Percentiles rank a stretch among this genome's conserved stretches.
Evolutionary conservation across 768 basidiomycete species (phyloP).

Genomic region (Sporobolomyces pararoseus): DNA sequence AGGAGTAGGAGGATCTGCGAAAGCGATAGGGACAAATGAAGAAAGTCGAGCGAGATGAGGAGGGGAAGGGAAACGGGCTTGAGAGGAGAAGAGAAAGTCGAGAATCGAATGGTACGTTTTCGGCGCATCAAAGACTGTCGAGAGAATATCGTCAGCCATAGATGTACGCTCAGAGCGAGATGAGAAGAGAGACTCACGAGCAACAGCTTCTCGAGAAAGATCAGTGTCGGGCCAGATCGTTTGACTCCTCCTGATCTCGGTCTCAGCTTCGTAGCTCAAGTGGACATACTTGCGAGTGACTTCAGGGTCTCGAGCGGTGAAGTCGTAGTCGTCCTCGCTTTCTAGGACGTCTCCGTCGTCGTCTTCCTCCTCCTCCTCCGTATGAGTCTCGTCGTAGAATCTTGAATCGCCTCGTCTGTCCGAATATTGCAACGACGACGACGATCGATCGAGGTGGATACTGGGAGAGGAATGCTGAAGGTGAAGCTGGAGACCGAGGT

Average conservation of each 20-base stretch:
- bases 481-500: not conserved
- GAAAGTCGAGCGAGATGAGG: not conserved
- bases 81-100: conserved; percentile 36
- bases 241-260: conserved; percentile 17
- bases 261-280: conserved; percentile 25
- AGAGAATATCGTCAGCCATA: not conserved
- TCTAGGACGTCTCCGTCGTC: not conserved
- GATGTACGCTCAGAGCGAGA: not conserved
- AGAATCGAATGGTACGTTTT: conserved; percentile 28
- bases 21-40: conserved; percentile 25
- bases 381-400: not conserved
- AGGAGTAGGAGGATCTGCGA: conserved; percentile 18
- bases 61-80: conserved; percentile 22
- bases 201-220: conserved; percentile 21
- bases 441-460: not conserved
- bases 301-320: conserved; percentile 16
- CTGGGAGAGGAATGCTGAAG: conserved; percentile 7
- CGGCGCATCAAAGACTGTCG: conserved; percentile 27
- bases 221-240: conserved; percentile 37
- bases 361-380: conserved; percentile 10
- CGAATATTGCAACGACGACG: not conserved
- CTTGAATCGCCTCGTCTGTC: too few species aligned
- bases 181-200: conserved; percentile 1
- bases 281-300: not conserved
- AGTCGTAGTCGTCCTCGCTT: conserved; percentile 19